Percentiles rank a stretch among this genome's conserved stretches.
Conservation (phyloP, 164 flowering plant species). For the Vitis amurensis region DNA sequence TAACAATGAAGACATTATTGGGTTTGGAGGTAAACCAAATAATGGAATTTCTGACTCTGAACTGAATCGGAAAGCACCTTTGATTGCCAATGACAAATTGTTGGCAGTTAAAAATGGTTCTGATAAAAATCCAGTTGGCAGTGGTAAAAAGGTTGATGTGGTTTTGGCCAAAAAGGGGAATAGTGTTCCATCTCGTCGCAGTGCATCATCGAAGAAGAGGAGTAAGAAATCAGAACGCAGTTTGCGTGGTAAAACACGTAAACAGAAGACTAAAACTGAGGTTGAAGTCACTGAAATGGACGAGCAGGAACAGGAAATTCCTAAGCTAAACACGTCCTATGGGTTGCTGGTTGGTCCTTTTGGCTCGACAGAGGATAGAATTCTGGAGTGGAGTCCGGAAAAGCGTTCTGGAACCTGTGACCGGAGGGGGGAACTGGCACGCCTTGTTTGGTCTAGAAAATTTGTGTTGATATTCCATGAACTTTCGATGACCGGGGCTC, state of each 20-base stretch:
- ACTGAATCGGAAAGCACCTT: conserved; percentile 25
- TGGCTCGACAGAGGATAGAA: conserved; percentile 66
- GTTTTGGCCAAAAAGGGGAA: conserved; percentile 39
- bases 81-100: conserved; percentile 24
- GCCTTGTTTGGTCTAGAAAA: conserved; percentile 90
- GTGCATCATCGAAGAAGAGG: conserved; percentile 33
- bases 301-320: conserved; percentile 62
- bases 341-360: conserved; percentile 92
- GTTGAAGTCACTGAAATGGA: conserved; percentile 31
- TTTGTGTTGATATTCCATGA: conserved; percentile 90
- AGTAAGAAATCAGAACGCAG: conserved; percentile 43
- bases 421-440: conserved; percentile 77
- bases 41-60: conserved; percentile 14
- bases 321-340: conserved; percentile 63
- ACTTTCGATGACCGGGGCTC: conserved; percentile 96
- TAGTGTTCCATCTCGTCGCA: conserved; percentile 29
- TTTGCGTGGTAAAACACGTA: conserved; percentile 41
- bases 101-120: conserved; percentile 23
- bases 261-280: conserved; percentile 32
- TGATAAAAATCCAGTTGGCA: conserved; percentile 13
- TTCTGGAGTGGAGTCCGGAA: conserved; percentile 89
- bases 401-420: conserved; percentile 94
- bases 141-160: conserved; percentile 26
- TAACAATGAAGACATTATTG: conserved; percentile 52
- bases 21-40: conserved; percentile 45